These are phyloP conservation scores for Pseudotulostoma volvatum DNA, from an alignment of 495 filamentous ascomycete species.

Conservation along the genomic window DNA sequence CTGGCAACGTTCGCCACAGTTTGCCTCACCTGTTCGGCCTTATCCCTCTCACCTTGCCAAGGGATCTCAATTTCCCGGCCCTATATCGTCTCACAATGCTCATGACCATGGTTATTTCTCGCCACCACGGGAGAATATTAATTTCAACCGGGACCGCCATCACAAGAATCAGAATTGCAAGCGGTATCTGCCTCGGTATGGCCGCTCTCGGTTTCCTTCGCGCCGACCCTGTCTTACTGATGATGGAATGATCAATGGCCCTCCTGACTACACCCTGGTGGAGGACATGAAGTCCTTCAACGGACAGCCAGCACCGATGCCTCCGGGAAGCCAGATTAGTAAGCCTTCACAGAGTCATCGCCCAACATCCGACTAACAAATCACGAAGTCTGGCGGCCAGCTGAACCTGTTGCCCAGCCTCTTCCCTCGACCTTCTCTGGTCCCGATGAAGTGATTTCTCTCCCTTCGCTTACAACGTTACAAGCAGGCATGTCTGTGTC, in stretches of 20 bases:
- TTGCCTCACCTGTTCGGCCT: background rate
- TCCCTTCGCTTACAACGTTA: background rate
- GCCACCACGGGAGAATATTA: background rate
- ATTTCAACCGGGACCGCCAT: background rate
- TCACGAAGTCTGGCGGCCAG: background rate
- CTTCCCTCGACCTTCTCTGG: constrained; percentile 2
- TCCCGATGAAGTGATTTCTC: background rate
- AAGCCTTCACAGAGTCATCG: background rate
- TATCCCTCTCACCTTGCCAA: background rate
- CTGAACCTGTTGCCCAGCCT: constrained; percentile 3
- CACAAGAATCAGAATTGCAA: background rate
- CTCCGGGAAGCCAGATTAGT: background rate
- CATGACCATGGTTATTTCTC: background rate
- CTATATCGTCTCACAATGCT: background rate
- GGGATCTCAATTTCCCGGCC: background rate
- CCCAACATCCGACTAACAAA: background rate
- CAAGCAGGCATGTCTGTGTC: constrained; percentile 1
- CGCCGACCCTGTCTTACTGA: background rate
- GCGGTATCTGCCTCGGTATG: background rate
- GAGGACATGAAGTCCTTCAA: background rate
- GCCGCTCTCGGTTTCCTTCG: background rate
- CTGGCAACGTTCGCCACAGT: background rate
- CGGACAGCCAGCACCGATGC: background rate
- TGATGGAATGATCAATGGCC: background rate
- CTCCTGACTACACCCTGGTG: background rate